Evolutionary conservation across 768 basidiomycete genomes (phyloP), one percentile per base, ranked within the genome.

Genomic region (Lactarius hatsudake): DNA sequence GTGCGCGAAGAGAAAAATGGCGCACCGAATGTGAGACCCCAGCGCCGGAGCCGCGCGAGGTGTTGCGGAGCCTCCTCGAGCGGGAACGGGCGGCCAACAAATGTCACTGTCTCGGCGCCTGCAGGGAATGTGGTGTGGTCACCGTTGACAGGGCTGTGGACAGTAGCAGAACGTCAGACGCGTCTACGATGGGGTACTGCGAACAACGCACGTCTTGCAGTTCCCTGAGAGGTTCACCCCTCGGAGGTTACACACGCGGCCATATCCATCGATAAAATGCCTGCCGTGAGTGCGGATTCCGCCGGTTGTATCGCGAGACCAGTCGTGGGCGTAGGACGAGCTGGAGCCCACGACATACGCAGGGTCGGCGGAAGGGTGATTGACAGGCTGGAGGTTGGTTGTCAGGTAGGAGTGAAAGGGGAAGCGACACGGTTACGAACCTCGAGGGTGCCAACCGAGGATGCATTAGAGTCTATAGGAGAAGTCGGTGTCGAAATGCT

Each of bases 61-160:
- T 95, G 93, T 63, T 91, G 87, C 36, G 84, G 90, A 0, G 96
- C 96, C 69, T 98, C 91, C 55, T 89, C 86, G 2, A 98, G 79
- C 12, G 96, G 90, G 75, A 98, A 98, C 0, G 97, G 97, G 23
- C 94, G 81, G 13, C 91, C 91, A 30, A 96, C 89, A 75, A 98
- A 99, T 0, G 89, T 92, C 2, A 94, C 87, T 1, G 79, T 76
- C 58, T 84, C 79, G 62, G 85, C 85, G 43, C 86, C 81, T 2
- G 82, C 82, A 53, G 90, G 92, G 72, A 93, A 94, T 2, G 80
- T 77, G 63, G 82, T 82, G 64, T 90, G 83, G 61, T 89, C 81
- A 71, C 90, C 84, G 72, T 92, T 85, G 13, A 78, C 77, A 32
- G 93, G 91, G 13, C 92, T 94, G 71, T 4, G 38, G 43, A 40